A percentile compares a stretch with the other conserved stretches of the same genome.
Conservation (phyloP, 129 eudicot species). For the Flaveria robusta region DNA sequence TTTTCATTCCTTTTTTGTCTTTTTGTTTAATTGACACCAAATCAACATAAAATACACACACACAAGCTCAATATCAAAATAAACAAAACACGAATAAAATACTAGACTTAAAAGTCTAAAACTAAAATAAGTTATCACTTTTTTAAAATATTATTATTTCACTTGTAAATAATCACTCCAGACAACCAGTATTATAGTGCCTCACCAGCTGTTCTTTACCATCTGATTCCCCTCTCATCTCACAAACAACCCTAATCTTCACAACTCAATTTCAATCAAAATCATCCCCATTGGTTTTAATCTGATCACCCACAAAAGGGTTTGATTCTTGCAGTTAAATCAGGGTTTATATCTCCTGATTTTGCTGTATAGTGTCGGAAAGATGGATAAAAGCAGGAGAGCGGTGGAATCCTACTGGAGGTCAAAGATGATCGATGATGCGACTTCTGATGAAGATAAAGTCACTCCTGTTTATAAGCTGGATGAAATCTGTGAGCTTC, state of each 20-base stretch:
- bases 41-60: background rate
- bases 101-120: background rate
- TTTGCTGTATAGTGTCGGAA: slow-evolving; percentile 4
- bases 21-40: background rate
- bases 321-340: background rate
- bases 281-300: background rate
- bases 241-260: background rate
- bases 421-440: slow-evolving; percentile 80
- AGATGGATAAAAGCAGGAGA: slow-evolving; percentile 96
- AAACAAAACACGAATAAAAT: background rate
- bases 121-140: background rate
- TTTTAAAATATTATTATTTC: background rate
- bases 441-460: slow-evolving; percentile 91
- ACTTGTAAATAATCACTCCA: slow-evolving; percentile 4
- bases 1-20: background rate
- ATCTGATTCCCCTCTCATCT: background rate
- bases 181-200: background rate
- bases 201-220: slow-evolving; percentile 6
- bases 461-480: slow-evolving; percentile 92
- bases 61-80: background rate
- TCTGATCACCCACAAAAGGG: too few species aligned
- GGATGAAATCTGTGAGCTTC: slow-evolving; percentile 89
- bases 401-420: slow-evolving; percentile 99
- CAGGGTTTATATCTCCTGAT: background rate
- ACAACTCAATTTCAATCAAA: too few species aligned